phyloP scores from a whole-genome alignment of 148 eudicot genomes.

The Camellia granthamiana region DNA sequence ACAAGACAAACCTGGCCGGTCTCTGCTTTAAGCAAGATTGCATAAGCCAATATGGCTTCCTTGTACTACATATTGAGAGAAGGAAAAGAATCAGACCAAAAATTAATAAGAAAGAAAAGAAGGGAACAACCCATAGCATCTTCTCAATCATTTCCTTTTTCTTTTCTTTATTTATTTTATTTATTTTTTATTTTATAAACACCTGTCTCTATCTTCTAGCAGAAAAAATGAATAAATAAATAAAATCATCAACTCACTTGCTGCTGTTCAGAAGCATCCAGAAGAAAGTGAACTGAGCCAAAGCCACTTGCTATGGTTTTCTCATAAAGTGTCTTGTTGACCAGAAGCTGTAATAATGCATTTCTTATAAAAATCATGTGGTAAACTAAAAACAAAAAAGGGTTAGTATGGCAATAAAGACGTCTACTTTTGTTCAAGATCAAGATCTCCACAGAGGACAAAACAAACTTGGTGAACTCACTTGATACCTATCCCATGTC shows the following conservation, averaged over 20 bases:
- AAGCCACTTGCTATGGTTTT: constrained; percentile 98
- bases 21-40: constrained; percentile 59
- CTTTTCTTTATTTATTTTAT: background rate
- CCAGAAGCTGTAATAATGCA: constrained; percentile 60
- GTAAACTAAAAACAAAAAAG: background rate
- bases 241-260: constrained; percentile 52
- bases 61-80: constrained; percentile 57
- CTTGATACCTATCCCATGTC: constrained; percentile 95
- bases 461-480: constrained; percentile 32
- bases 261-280: constrained; percentile 98
- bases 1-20: constrained; percentile 50
- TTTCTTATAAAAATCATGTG: background rate
- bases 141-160: background rate
- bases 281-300: constrained; percentile 90
- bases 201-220: background rate
- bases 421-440: background rate
- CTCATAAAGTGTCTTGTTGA: constrained; percentile 85
- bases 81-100: background rate
- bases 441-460: background rate
- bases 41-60: constrained; percentile 90
- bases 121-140: background rate
- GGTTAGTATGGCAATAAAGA: background rate
- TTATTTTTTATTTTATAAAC: background rate
- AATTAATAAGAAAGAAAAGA: constrained; percentile 5
- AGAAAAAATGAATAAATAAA: background rate